Conservation (phyloP, 805 yeast species). For the Kodamaea jinghongensis region DNA sequence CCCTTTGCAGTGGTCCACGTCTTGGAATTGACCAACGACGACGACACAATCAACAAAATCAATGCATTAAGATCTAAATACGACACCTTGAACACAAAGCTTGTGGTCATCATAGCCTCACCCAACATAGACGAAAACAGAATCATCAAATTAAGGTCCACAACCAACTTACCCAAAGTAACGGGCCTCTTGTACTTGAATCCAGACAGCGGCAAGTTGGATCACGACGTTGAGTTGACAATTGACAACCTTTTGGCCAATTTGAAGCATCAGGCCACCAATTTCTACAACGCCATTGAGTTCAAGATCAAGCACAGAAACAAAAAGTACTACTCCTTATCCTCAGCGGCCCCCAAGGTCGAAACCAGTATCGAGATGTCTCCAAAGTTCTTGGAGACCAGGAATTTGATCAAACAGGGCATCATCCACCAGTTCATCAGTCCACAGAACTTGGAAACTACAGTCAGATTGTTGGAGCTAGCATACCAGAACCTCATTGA, state of each 20-base stretch:
- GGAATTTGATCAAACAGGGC: constrained; percentile 37
- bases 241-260: constrained; percentile 29
- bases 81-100: constrained; percentile 14
- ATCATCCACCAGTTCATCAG: constrained; percentile 30
- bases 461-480: constrained; percentile 28
- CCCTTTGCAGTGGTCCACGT: constrained; percentile 33
- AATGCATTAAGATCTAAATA: constrained; percentile 14
- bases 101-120: constrained; percentile 24
- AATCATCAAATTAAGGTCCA: constrained; percentile 23
- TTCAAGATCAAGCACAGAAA: constrained; percentile 30
- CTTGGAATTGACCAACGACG: constrained; percentile 17
- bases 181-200: constrained; percentile 30
- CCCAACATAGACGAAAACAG: constrained; percentile 17
- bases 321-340: constrained; percentile 37
- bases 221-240: constrained; percentile 30
- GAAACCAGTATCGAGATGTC: constrained; percentile 30
- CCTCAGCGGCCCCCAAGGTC: constrained; percentile 18
- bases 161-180: constrained; percentile 29
- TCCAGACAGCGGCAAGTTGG: constrained; percentile 12
- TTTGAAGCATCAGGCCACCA: constrained; percentile 26
- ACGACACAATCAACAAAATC: constrained; percentile 14
- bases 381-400: constrained; percentile 37
- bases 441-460: constrained; percentile 33
- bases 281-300: constrained; percentile 35
- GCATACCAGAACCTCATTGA: constrained; percentile 33